Evolutionary conservation across 441 rosid species (phyloP).

Genomic region (Geranium incanum): DNA sequence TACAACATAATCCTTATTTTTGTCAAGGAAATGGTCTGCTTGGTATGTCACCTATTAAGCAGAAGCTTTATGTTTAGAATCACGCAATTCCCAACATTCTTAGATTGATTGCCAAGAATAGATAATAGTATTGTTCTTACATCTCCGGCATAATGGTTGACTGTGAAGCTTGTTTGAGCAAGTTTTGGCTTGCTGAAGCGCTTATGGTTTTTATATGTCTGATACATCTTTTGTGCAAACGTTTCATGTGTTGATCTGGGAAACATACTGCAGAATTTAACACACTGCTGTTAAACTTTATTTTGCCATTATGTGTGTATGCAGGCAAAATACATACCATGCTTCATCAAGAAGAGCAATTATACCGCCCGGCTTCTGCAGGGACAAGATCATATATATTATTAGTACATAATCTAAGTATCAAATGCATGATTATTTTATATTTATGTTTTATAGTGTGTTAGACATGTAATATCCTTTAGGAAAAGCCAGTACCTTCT

Average conservation of each 20-base stretch:
- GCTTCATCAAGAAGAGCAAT: slow-evolving; percentile 99
- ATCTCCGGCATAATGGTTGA: slow-evolving; percentile 99
- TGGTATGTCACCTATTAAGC: slow-evolving; percentile 65
- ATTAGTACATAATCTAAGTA: too few relatives aligned
- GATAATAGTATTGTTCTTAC: slow-evolving; percentile 29
- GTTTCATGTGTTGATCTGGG: slow-evolving; percentile 99
- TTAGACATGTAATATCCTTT: neutral
- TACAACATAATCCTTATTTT: slow-evolving; percentile 98
- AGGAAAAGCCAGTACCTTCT: slow-evolving; percentile 49
- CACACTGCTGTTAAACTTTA: slow-evolving; percentile 19
- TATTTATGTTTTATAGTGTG: neutral
- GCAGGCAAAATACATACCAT: slow-evolving; percentile 48
- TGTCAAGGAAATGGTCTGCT: slow-evolving; percentile 96
- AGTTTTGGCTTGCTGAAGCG: slow-evolving; percentile 98
- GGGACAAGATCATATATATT: slow-evolving; percentile 16
- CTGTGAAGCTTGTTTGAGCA: slow-evolving; percentile 89
- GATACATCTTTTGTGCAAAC: slow-evolving; percentile 97
- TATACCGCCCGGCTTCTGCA: slow-evolving; percentile 99
- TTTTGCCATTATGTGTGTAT: neutral
- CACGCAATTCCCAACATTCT: slow-evolving; percentile 18
- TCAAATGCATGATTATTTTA: neutral
- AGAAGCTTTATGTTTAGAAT: slow-evolving; percentile 17
- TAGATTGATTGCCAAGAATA: neutral
- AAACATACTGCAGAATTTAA: slow-evolving; percentile 70
- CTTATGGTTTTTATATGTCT: slow-evolving; percentile 84